These are phyloP conservation scores for Paraconiothyrium brasiliense DNA, from an alignment of 2,329 filamentous ascomycete genomes.

Conservation along the genomic window DNA sequence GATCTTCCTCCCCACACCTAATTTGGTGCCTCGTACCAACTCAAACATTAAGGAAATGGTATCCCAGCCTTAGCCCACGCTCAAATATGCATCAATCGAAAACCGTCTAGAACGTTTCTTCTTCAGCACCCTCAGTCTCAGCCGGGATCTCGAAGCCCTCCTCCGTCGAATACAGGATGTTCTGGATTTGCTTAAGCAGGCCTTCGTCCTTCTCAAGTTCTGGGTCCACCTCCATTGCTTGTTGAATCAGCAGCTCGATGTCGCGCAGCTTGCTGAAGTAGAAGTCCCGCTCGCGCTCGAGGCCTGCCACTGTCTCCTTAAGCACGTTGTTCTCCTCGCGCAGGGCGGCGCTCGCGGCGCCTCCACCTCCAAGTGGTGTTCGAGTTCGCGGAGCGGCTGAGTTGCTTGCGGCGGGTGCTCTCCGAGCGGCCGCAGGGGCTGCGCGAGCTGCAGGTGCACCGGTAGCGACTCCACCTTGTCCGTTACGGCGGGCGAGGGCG, in stretches of 20 bases:
- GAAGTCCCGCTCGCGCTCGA: conserved; percentile 97
- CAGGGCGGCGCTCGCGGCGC: conserved; percentile 74
- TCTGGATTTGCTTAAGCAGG: conserved; percentile 94
- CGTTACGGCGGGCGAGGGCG: conserved; percentile 84
- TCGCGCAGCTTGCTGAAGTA: conserved; percentile 99
- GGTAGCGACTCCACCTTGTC: conserved; percentile 65
- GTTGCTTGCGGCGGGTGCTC: conserved; percentile 53
- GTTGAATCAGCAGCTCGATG: conserved; percentile 93
- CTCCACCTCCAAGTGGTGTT: conserved; percentile 54
- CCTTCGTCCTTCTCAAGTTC: conserved; percentile 94
- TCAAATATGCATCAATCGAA: conserved; percentile 39
- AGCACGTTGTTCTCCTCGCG: conserved; percentile 86
- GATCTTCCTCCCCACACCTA: neutral
- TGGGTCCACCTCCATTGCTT: conserved; percentile 89
- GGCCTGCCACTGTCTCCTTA: conserved; percentile 92
- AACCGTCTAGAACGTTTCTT: conserved; percentile 63
- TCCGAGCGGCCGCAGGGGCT: conserved; percentile 60
- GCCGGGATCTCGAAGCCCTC: conserved; percentile 84
- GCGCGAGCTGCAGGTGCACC: conserved; percentile 60
- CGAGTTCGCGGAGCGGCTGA: conserved; percentile 52
- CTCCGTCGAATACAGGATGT: conserved; percentile 96
- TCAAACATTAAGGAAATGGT: conserved; percentile 37
- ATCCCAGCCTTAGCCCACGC: conserved; percentile 39
- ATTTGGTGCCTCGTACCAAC: conserved; percentile 27
- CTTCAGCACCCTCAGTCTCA: conserved; percentile 77